Evolutionary conservation across 2,329 filamentous ascomycete species (phyloP).

Genomic region (Aspergillus carbonarius): DNA sequence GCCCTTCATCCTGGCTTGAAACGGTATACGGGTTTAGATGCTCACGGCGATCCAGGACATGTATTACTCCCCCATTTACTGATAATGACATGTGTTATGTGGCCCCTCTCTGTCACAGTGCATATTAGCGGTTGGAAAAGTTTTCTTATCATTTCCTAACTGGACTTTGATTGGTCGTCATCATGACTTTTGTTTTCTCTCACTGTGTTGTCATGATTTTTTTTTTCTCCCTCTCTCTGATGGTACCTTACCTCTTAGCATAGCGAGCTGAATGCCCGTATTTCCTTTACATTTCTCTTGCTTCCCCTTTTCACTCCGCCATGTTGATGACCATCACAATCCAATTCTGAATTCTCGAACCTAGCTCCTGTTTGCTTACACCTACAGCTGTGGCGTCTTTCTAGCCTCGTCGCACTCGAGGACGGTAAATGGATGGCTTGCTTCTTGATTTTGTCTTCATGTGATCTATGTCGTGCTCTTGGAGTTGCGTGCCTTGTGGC

Average conservation of each 20-base stretch:
- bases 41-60: slow-evolving; percentile 30
- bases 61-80: slow-evolving; percentile 38
- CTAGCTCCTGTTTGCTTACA: not conserved
- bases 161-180: slow-evolving; percentile 24
- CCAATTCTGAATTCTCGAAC: not conserved
- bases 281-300: slow-evolving; percentile 17
- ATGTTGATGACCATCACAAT: slow-evolving; percentile 7
- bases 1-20: slow-evolving; percentile 23
- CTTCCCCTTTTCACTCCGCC: not conserved
- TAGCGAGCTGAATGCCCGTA: slow-evolving; percentile 37
- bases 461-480: not conserved
- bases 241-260: slow-evolving; percentile 31
- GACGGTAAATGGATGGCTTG: slow-evolving; percentile 6
- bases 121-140: slow-evolving; percentile 47
- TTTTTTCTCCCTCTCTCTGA: slow-evolving; percentile 20
- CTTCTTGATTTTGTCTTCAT: not conserved
- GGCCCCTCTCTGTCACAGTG: slow-evolving; percentile 37
- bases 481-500: not conserved
- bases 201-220: slow-evolving; percentile 26
- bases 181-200: slow-evolving; percentile 25
- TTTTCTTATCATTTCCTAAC: slow-evolving; percentile 31
- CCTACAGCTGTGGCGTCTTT: not conserved
- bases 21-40: slow-evolving; percentile 19
- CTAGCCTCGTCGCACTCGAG: not conserved
- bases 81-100: slow-evolving; percentile 44